Percentiles rank a stretch among this genome's conserved stretches.
Conservation (phyloP, 116 monocot genomes). For the Iris pallida region DNA sequence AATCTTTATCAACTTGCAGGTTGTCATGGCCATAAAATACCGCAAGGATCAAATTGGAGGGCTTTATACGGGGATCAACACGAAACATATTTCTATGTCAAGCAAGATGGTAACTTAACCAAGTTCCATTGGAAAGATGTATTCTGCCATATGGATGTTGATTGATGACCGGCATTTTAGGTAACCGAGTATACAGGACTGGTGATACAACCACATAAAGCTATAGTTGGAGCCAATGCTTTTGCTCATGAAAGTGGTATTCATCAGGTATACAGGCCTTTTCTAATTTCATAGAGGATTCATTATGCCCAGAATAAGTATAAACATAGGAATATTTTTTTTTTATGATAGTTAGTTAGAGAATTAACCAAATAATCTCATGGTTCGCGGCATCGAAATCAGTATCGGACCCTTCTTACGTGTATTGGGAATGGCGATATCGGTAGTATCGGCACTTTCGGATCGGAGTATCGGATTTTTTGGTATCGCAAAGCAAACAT, state of each 20-base stretch:
- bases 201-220: constrained; percentile 60
- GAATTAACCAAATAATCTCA: not conserved
- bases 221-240: constrained; percentile 76
- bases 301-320: too few species aligned
- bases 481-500: too few species aligned
- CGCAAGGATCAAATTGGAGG: constrained; percentile 13
- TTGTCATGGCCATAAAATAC: constrained; percentile 18
- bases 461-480: too few species aligned
- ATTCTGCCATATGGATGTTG: not conserved
- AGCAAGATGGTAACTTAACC: constrained; percentile 14
- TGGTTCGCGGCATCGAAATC: too few species aligned
- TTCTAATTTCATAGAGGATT: too few species aligned
- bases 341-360: too few species aligned
- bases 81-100: constrained; percentile 10
- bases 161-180: constrained; percentile 15
- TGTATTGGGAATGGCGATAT: too few species aligned
- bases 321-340: too few species aligned
- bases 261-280: constrained; percentile 44
- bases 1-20: not conserved
- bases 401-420: too few species aligned
- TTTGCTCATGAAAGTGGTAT: constrained; percentile 85
- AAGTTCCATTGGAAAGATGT: not conserved
- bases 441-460: too few species aligned
- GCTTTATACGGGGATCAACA: constrained; percentile 14
- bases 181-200: constrained; percentile 57